Evolutionary conservation across 805 yeast genomes (phyloP).

Genomic region (Kodamaea jinghongensis): DNA sequence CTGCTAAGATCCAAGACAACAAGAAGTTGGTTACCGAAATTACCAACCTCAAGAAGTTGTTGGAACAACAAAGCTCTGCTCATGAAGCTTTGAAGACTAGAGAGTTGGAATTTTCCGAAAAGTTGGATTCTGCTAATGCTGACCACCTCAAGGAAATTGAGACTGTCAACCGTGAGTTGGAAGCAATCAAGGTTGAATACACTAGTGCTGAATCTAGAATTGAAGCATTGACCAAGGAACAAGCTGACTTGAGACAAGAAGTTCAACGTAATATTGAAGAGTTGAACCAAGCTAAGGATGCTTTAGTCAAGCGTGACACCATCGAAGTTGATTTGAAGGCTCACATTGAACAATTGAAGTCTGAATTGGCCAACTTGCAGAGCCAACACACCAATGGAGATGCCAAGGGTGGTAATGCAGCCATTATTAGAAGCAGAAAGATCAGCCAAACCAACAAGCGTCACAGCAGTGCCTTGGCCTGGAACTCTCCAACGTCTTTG

Average conservation of each 20-base stretch:
- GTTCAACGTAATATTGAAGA: conserved; percentile 60
- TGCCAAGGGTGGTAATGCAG: conserved; percentile 31
- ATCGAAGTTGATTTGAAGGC: conserved; percentile 65
- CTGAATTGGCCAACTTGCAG: conserved; percentile 48
- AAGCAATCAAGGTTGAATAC: conserved; percentile 52
- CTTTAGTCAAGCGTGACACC: conserved; percentile 55
- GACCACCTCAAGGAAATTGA: conserved; percentile 50
- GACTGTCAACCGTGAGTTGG: conserved; percentile 54
- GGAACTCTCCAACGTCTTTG: conserved; percentile 32
- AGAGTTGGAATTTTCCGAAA: conserved; percentile 51
- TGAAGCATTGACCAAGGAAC: conserved; percentile 57
- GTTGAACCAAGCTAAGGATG: conserved; percentile 57
- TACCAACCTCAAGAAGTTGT: conserved; percentile 38
- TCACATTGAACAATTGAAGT: conserved; percentile 54
- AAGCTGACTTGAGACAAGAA: conserved; percentile 60
- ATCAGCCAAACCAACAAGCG: conserved; percentile 38
- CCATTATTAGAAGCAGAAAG: conserved; percentile 22
- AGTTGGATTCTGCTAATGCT: conserved; percentile 41
- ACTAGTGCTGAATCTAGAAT: conserved; percentile 57
- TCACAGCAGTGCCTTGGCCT: conserved; percentile 37
- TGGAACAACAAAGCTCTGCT: conserved; percentile 53
- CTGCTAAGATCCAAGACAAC: conserved; percentile 79
- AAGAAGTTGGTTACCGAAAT: conserved; percentile 66
- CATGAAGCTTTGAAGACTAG: conserved; percentile 54
- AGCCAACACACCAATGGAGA: conserved; percentile 27